A percentile compares a stretch with the other conserved stretches of the same genome.
Evolutionary conservation across 176 grass and related monocot genomes (phyloP).

Genomic region (Lolium perenne): DNA sequence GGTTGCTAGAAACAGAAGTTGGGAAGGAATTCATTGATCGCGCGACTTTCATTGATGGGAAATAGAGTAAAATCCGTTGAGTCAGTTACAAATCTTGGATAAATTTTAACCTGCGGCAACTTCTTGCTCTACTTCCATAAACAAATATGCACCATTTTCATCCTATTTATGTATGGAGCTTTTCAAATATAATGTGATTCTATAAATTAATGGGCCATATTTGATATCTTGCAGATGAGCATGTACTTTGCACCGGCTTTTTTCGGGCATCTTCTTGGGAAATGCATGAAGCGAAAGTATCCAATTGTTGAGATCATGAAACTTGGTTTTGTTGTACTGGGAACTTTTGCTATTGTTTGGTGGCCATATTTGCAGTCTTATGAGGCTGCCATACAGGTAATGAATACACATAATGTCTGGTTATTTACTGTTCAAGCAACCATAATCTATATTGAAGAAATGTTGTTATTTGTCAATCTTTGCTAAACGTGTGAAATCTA

Average conservation of each 20-base stretch:
- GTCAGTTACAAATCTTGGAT: background rate
- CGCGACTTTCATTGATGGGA: background rate
- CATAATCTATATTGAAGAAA: slow-evolving; percentile 9
- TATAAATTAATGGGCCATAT: background rate
- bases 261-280: slow-evolving; percentile 89
- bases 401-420: background rate
- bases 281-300: slow-evolving; percentile 73
- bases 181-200: background rate
- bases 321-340: slow-evolving; percentile 71
- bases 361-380: slow-evolving; percentile 89
- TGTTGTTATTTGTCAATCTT: background rate
- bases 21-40: background rate
- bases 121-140: slow-evolving; percentile 15
- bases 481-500: slow-evolving; percentile 34
- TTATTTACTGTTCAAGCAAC: slow-evolving; percentile 16
- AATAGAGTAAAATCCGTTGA: slow-evolving; percentile 13
- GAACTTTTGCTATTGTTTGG: slow-evolving; percentile 87
- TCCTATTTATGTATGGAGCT: background rate
- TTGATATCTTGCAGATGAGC: slow-evolving; percentile 77
- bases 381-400: slow-evolving; percentile 74
- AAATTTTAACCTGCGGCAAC: slow-evolving; percentile 22
- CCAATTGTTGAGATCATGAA: slow-evolving; percentile 75
- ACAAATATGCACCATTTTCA: background rate
- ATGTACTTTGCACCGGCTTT: slow-evolving; percentile 95
- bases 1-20: background rate